A percentile compares a stretch with the other conserved stretches of the same genome.
phyloP scores from a whole-genome alignment of 2,329 filamentous ascomycete genomes.

The Hawksworthiomyces lignivorus region DNA sequence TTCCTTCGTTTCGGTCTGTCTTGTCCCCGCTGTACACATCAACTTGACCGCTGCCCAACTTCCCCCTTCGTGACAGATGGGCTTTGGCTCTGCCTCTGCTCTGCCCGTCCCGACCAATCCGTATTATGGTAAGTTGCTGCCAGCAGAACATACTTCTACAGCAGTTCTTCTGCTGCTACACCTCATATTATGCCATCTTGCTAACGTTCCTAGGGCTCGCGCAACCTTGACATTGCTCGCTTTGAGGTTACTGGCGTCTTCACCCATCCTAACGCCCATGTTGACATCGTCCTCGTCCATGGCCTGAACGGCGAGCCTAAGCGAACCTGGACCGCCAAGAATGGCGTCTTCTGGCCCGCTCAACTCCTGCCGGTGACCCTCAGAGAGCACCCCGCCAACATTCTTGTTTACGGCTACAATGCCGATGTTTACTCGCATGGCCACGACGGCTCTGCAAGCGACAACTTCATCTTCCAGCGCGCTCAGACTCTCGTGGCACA shows the following conservation, averaged over 20 bases:
- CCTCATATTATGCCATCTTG: background rate
- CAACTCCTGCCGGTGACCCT: slow-evolving; percentile 58
- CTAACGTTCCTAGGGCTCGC: background rate
- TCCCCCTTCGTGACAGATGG: too few relatives aligned
- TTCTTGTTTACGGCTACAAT: slow-evolving; percentile 69
- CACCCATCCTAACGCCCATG: slow-evolving; percentile 49
- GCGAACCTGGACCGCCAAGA: slow-evolving; percentile 52
- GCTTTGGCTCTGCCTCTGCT: too few relatives aligned
- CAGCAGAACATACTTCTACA: too few relatives aligned
- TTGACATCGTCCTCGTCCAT: slow-evolving; percentile 63
- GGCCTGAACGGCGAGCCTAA: slow-evolving; percentile 60
- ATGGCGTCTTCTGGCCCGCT: slow-evolving; percentile 60
- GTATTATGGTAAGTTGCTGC: slow-evolving; percentile 1
- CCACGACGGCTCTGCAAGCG: slow-evolving; percentile 44
- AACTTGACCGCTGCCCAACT: too few relatives aligned
- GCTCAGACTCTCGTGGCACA: slow-evolving; percentile 60
- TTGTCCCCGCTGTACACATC: too few relatives aligned
- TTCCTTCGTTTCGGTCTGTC: too few relatives aligned
- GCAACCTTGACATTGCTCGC: slow-evolving; percentile 18
- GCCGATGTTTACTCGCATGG: slow-evolving; percentile 50
- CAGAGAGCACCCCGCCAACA: slow-evolving; percentile 48
- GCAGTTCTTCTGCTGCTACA: too few relatives aligned
- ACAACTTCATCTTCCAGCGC: slow-evolving; percentile 63
- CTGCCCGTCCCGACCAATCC: too few relatives aligned
- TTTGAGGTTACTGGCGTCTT: slow-evolving; percentile 54